Conservation (phyloP, 192 early-diverging fungal species). For the Allomyces arbusculus region DNA sequence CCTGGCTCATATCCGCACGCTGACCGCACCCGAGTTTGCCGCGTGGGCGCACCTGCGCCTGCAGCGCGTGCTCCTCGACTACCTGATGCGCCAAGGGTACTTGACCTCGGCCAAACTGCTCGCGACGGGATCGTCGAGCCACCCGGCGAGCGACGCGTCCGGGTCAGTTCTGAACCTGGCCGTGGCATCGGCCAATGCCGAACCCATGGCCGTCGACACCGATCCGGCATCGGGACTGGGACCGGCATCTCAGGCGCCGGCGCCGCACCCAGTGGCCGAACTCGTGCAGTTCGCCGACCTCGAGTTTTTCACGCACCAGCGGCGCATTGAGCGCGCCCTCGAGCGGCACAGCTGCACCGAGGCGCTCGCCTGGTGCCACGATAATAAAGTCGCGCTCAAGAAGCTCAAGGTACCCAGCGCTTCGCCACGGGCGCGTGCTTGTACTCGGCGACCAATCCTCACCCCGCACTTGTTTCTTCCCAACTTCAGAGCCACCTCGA, state of each 20-base stretch:
- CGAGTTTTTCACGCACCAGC: slow-evolving; percentile 67
- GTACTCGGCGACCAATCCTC: background rate
- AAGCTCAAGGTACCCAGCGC: slow-evolving; percentile 53
- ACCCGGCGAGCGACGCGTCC: too few species aligned
- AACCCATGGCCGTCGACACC: too few species aligned
- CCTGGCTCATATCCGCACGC: slow-evolving; percentile 35
- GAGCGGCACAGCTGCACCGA: slow-evolving; percentile 58
- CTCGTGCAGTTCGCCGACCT: slow-evolving; percentile 66
- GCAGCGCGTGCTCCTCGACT: slow-evolving; percentile 82
- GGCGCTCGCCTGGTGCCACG: slow-evolving; percentile 81
- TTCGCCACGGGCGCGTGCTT: background rate
- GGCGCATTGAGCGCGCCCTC: slow-evolving; percentile 61
- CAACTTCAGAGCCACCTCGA: slow-evolving; percentile 66
- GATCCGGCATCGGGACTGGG: too few species aligned
- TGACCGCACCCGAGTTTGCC: slow-evolving; percentile 49
- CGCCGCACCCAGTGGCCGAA: background rate
- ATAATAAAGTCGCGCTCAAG: slow-evolving; percentile 68
- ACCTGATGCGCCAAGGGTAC: slow-evolving; percentile 76
- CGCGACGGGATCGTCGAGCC: too few species aligned
- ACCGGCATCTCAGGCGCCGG: too few species aligned
- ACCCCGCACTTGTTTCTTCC: background rate
- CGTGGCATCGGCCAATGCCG: too few species aligned
- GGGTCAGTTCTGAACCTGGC: too few species aligned
- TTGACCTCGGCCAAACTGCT: slow-evolving; percentile 51
- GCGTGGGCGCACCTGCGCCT: slow-evolving; percentile 73